Percentiles rank a stretch among this genome's conserved stretches.
Evolutionary conservation across 139 green algal genomes (phyloP).

Genomic region (Diplosphaera chodatii): DNA sequence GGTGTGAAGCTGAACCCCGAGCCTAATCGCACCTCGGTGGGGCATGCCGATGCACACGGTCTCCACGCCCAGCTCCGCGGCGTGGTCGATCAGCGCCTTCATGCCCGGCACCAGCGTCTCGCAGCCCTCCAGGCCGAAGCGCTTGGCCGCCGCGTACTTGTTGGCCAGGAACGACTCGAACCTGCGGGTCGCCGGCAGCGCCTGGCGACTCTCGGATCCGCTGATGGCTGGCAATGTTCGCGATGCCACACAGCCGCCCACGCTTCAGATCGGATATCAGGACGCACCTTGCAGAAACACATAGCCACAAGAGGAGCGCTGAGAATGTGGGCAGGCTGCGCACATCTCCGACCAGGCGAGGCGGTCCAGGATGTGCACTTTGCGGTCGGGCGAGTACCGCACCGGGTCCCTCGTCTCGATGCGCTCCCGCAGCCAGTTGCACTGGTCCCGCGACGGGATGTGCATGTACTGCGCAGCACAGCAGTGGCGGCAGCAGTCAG

Average conservation of each 20-base stretch:
- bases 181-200: neutral
- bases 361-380: constrained; percentile 86
- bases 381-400: constrained; percentile 46
- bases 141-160: constrained; percentile 88
- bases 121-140: constrained; percentile 86
- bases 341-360: constrained; percentile 84
- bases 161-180: constrained; percentile 97
- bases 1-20: too few species aligned
- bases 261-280: too few species aligned
- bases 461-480: constrained; percentile 99
- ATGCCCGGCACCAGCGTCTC: constrained; percentile 94
- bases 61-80: constrained; percentile 81
- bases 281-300: too few species aligned
- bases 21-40: constrained; percentile 72
- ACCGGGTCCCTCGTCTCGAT: constrained; percentile 60
- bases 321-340: too few species aligned
- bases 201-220: too few species aligned
- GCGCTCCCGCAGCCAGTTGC: constrained; percentile 92
- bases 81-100: constrained; percentile 89
- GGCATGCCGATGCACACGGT: constrained; percentile 89
- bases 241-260: too few species aligned
- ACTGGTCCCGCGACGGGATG: constrained; percentile 86
- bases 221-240: too few species aligned
- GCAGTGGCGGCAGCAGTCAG: too few species aligned
- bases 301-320: too few species aligned